Percentiles rank a stretch among this genome's conserved stretches.
These are phyloP conservation scores for Aspergillus sclerotialis DNA, from an alignment of 2,329 filamentous ascomycete genomes.

Conservation along the genomic window DNA sequence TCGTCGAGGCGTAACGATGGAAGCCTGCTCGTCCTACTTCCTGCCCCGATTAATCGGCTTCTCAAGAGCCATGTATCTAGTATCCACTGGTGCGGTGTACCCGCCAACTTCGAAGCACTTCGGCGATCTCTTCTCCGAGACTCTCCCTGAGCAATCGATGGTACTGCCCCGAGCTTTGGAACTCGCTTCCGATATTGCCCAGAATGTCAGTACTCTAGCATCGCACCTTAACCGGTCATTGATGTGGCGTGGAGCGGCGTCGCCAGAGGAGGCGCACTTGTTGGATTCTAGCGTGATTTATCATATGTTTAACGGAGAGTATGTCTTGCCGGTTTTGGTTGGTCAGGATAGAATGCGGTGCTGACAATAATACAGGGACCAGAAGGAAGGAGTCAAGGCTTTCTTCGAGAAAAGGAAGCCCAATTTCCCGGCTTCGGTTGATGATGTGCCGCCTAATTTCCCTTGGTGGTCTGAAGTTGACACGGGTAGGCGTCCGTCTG, in stretches of 20 bases:
- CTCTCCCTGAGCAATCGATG: slow-evolving; percentile 49
- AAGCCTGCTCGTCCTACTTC: slow-evolving; percentile 66
- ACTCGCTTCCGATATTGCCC: slow-evolving; percentile 59
- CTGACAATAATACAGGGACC: slow-evolving; percentile 44
- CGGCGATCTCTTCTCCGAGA: slow-evolving; percentile 58
- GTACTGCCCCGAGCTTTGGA: slow-evolving; percentile 60
- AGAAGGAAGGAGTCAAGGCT: slow-evolving; percentile 60
- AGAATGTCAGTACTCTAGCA: slow-evolving; percentile 59
- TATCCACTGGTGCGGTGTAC: slow-evolving; percentile 60
- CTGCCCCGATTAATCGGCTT: slow-evolving; percentile 61
- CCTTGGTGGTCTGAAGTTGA: slow-evolving; percentile 62
- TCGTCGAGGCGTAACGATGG: slow-evolving; percentile 63
- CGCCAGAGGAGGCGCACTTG: slow-evolving; percentile 63
- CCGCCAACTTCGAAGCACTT: slow-evolving; percentile 40
- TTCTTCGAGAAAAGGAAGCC: slow-evolving; percentile 64
- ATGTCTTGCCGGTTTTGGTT: slow-evolving; percentile 4
- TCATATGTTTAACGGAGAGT: slow-evolving; percentile 30
- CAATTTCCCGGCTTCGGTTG: slow-evolving; percentile 55
- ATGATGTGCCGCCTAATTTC: slow-evolving; percentile 53
- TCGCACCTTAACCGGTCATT: slow-evolving; percentile 64
- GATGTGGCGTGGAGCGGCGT: slow-evolving; percentile 51
- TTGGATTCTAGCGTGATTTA: slow-evolving; percentile 49
- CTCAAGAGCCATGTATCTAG: slow-evolving; percentile 24
- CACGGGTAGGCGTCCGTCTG: slow-evolving; percentile 23
- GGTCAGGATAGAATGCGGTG: background rate